Conservation (phyloP, 495 filamentous ascomycete genomes). For the Sabuloglossum arenarium region DNA sequence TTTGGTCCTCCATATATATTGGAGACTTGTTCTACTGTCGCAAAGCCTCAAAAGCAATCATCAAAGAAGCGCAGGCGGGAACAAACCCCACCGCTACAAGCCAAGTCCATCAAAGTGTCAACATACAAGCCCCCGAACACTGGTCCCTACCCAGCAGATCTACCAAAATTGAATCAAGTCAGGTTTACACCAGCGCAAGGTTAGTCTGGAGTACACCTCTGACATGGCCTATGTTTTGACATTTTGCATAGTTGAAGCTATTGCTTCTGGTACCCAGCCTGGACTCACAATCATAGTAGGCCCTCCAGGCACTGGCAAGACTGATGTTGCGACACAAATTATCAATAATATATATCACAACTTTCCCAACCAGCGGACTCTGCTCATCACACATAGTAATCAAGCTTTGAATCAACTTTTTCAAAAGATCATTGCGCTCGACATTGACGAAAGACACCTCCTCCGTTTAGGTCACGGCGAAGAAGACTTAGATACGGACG, state of each 20-base stretch:
- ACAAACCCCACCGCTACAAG: constrained; percentile 41
- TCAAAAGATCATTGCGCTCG: constrained; percentile 82
- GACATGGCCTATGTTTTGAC: background rate
- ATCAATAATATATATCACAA: constrained; percentile 99
- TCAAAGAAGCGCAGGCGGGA: constrained; percentile 68
- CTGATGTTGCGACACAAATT: constrained; percentile 93
- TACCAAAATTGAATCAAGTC: constrained; percentile 61
- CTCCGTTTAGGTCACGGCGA: constrained; percentile 87
- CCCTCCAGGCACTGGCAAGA: constrained; percentile 93
- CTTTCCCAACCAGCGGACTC: constrained; percentile 75
- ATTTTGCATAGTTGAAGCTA: constrained; percentile 43
- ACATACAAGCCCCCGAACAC: constrained; percentile 83
- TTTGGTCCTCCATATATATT: constrained; percentile 79
- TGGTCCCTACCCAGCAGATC: constrained; percentile 80
- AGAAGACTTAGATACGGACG: constrained; percentile 73
- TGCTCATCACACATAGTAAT: constrained; percentile 93
- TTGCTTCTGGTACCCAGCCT: constrained; percentile 82
- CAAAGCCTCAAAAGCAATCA: constrained; percentile 20
- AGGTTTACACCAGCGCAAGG: constrained; percentile 74
- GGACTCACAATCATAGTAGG: constrained; percentile 90
- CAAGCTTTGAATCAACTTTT: constrained; percentile 98
- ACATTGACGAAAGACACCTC: constrained; percentile 91
- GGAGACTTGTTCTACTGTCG: constrained; percentile 30
- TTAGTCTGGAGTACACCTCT: background rate
- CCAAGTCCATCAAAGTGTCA: constrained; percentile 56